Evolutionary conservation across 495 filamentous ascomycete species (phyloP).

Genomic region (Neurospora discreta): DNA sequence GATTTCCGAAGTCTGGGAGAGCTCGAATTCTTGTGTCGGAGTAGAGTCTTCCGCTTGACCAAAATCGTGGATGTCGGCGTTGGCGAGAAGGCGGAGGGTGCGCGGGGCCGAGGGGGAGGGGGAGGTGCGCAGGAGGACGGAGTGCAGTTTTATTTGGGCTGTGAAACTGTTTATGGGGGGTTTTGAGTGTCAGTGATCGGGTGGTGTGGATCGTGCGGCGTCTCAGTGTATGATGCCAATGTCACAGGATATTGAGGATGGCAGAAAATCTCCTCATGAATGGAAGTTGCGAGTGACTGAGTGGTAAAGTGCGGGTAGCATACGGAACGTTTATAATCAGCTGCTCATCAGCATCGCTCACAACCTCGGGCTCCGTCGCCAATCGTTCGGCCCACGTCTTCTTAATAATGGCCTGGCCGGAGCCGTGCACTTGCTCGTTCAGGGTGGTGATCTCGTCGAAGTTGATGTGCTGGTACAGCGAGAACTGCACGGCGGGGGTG

Average conservation of each 20-base stretch:
- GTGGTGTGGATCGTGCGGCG: too few species aligned
- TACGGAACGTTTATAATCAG: conserved; percentile 87
- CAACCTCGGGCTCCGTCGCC: conserved; percentile 56
- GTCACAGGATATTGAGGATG: too few species aligned
- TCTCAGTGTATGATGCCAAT: too few species aligned
- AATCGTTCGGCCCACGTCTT: conserved; percentile 85
- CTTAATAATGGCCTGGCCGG: conserved; percentile 65
- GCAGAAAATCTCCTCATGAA: too few species aligned
- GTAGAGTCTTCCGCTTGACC: conserved; percentile 51
- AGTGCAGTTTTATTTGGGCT: conserved; percentile 83
- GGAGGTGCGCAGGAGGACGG: conserved; percentile 71
- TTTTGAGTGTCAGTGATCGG: too few species aligned
- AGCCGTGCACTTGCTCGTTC: conserved; percentile 61
- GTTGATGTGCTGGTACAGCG: conserved; percentile 82
- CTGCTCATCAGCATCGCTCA: conserved; percentile 85
- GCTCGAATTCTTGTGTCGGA: conserved; percentile 66
- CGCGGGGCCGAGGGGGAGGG: conserved; percentile 59
- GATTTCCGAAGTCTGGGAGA: conserved; percentile 68
- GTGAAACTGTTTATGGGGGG: conserved; percentile 55
- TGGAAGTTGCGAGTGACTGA: too few species aligned
- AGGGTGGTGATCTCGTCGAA: conserved; percentile 77
- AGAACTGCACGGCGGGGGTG: conserved; percentile 74
- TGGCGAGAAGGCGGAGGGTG: conserved; percentile 74
- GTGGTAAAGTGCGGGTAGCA: too few species aligned
- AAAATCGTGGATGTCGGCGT: conserved; percentile 83